phyloP scores from a whole-genome alignment of 495 filamentous ascomycete species.

The Tuber calosporum region DNA sequence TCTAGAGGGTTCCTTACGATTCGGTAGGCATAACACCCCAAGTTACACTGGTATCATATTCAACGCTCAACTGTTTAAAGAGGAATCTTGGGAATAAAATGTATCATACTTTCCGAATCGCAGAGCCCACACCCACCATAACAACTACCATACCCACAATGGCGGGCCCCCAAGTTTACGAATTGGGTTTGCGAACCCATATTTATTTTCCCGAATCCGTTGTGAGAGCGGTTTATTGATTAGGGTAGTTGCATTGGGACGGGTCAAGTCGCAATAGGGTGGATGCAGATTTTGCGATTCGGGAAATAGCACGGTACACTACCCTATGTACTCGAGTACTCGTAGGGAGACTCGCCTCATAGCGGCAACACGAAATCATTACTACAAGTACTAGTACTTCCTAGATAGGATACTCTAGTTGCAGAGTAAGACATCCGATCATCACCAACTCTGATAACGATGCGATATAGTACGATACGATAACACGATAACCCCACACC shows the following conservation, averaged over 20 bases:
- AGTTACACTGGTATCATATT: background rate
- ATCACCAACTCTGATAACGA: background rate
- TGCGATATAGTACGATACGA: background rate
- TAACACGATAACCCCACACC: background rate
- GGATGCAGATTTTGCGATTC: background rate
- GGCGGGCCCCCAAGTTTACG: no score
- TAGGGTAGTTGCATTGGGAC: no score
- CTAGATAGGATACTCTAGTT: background rate
- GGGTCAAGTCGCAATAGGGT: no score
- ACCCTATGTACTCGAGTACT: no score
- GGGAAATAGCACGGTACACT: background rate
- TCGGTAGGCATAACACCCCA: background rate
- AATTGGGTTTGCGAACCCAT: no score
- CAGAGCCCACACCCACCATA: no score
- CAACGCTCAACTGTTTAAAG: background rate
- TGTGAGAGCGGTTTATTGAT: no score
- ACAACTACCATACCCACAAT: no score
- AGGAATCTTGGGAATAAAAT: background rate
- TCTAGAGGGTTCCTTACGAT: background rate
- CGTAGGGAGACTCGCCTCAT: background rate
- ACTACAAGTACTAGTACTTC: no score
- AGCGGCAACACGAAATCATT: background rate
- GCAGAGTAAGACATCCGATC: background rate
- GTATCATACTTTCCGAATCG: no score
- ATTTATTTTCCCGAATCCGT: no score